Evolutionary conservation across 2,329 filamentous ascomycete species (phyloP).

Genomic region (Lecanoromycetidae sp.): DNA sequence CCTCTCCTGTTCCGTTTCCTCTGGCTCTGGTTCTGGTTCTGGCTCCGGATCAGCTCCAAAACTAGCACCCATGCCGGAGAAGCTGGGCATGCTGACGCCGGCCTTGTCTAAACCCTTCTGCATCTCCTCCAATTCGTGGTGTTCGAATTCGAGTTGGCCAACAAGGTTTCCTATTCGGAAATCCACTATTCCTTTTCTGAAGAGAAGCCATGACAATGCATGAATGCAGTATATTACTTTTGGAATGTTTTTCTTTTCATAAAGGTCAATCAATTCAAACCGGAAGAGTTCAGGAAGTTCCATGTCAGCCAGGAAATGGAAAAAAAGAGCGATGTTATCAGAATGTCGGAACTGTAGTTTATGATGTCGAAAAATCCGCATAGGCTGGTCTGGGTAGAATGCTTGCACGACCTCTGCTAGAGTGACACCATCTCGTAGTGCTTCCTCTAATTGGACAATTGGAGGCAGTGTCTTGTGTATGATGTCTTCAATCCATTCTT

Average conservation of each 20-base stretch:
- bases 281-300: conserved; percentile 90
- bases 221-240: conserved; percentile 99
- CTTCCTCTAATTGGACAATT: conserved; percentile 88
- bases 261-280: conserved; percentile 92
- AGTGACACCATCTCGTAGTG: conserved; percentile 81
- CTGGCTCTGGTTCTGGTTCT: conserved; percentile 53
- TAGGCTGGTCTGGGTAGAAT: conserved; percentile 61
- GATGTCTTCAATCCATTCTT: conserved; percentile 96
- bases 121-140: conserved; percentile 92
- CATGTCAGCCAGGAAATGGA: conserved; percentile 81
- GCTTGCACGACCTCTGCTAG: conserved; percentile 88
- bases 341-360: conserved; percentile 90
- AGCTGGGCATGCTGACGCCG: conserved; percentile 91
- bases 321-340: conserved; percentile 95
- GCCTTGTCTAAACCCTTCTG: conserved; percentile 95
- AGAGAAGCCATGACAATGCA: conserved; percentile 92
- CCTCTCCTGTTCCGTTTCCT: conserved; percentile 81
- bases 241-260: conserved; percentile 98
- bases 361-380: conserved; percentile 73
- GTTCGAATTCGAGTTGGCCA: conserved; percentile 91
- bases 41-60: conserved; percentile 77
- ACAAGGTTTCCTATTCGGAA: conserved; percentile 96
- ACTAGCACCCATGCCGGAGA: conserved; percentile 91
- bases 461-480: conserved; percentile 75
- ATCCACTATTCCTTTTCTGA: conserved; percentile 83